Conservation (phyloP, 2,329 filamentous ascomycete genomes). For the Tolypocladium amazonense region DNA sequence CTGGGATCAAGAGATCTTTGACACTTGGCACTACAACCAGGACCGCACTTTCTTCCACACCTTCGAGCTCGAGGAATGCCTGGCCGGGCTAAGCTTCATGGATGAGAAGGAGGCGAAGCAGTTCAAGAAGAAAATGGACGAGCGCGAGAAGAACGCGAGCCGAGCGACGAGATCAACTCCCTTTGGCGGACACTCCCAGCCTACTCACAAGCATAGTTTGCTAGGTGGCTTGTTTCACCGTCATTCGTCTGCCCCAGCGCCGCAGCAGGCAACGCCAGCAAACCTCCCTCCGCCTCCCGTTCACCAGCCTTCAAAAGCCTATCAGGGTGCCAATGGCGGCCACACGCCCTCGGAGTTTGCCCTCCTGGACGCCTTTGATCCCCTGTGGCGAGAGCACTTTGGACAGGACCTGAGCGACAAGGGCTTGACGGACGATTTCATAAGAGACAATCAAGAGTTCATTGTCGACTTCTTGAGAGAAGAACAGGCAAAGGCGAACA, state of each 20-base stretch:
- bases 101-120: slow-evolving; percentile 97
- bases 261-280: slow-evolving; percentile 44
- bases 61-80: slow-evolving; percentile 88
- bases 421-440: slow-evolving; percentile 55
- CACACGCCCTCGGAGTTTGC: slow-evolving; percentile 45
- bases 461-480: slow-evolving; percentile 54
- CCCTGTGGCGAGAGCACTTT: slow-evolving; percentile 54
- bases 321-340: slow-evolving; percentile 34
- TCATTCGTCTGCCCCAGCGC: slow-evolving; percentile 46
- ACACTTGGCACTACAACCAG: slow-evolving; percentile 89
- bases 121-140: slow-evolving; percentile 95
- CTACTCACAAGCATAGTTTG: slow-evolving; percentile 31
- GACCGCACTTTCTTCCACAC: slow-evolving; percentile 96
- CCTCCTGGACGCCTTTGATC: slow-evolving; percentile 53
- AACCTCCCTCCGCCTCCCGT: slow-evolving; percentile 23
- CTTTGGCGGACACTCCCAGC: slow-evolving; percentile 47
- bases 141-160: slow-evolving; percentile 89
- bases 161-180: slow-evolving; percentile 74
- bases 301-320: slow-evolving; percentile 28
- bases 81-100: slow-evolving; percentile 82
- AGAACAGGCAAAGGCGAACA: slow-evolving; percentile 33
- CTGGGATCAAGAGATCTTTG: slow-evolving; percentile 97
- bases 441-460: slow-evolving; percentile 58
- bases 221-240: slow-evolving; percentile 55
- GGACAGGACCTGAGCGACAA: slow-evolving; percentile 52